Conservation (phyloP, 2,329 filamentous ascomycete species). For the Grosmannia huntii region DNA sequence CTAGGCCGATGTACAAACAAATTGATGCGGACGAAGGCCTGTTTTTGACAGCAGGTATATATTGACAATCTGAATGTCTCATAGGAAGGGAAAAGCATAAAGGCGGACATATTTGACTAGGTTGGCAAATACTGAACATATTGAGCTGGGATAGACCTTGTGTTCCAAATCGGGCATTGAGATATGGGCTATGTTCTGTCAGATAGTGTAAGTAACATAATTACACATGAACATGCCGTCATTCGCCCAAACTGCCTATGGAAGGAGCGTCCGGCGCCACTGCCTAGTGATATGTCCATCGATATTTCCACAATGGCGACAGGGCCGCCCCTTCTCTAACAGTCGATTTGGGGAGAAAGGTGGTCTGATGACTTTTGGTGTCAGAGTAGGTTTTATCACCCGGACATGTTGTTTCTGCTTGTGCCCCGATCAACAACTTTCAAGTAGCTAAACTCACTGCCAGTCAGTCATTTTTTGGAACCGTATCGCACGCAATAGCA, state of each 20-base stretch:
- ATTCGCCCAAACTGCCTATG: not conserved
- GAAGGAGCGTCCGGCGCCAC: not conserved
- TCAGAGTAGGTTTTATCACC: not conserved
- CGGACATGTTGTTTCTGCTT: not conserved
- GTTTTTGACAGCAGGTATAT: too few species aligned
- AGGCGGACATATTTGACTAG: too few species aligned
- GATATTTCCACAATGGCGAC: not conserved
- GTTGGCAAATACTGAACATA: too few species aligned
- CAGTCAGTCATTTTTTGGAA: not conserved
- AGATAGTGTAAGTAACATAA: too few species aligned
- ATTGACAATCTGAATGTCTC: too few species aligned
- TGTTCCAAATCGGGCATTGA: too few species aligned
- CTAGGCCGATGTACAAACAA: too few species aligned
- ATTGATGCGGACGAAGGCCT: too few species aligned
- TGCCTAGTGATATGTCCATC: not conserved
- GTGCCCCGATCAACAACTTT: not conserved
- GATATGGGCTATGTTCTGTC: too few species aligned
- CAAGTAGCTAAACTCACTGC: not conserved
- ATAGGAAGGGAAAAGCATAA: too few species aligned
- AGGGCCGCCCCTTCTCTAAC: not conserved
- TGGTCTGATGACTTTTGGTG: not conserved
- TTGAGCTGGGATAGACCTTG: too few species aligned
- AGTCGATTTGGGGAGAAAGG: not conserved
- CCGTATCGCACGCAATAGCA: not conserved
- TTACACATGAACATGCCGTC: too few species aligned